Percentiles rank a stretch among this genome's conserved stretches.
Evolutionary conservation across 371 early-diverging fungal species (phyloP).

Genomic region (Rhizopus microsporus): DNA sequence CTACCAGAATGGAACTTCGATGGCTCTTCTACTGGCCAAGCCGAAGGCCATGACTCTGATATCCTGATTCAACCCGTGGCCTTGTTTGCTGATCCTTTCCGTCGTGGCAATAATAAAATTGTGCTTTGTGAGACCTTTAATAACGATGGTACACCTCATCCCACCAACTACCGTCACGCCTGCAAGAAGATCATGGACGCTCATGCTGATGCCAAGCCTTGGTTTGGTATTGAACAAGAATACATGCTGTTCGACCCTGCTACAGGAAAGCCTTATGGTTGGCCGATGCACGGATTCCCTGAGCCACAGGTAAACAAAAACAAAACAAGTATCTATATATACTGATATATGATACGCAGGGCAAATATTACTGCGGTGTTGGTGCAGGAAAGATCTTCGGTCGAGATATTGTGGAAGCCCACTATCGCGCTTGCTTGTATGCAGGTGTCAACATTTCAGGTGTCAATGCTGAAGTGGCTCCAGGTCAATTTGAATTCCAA

Average conservation of each 20-base stretch:
- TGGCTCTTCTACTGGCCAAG: constrained; percentile 65
- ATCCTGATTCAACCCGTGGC: constrained; percentile 58
- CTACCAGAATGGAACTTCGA: constrained; percentile 67
- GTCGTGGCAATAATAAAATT: constrained; percentile 62
- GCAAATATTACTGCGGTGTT: constrained; percentile 60
- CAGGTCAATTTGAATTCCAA: constrained; percentile 64
- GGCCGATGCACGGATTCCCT: constrained; percentile 63
- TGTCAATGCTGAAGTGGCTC: constrained; percentile 61
- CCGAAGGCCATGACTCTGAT: constrained; percentile 64
- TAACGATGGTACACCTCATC: constrained; percentile 60
- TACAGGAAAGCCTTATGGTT: constrained; percentile 54
- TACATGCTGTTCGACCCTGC: constrained; percentile 59
- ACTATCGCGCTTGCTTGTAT: constrained; percentile 59
- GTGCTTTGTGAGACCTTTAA: constrained; percentile 59
- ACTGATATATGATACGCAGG: constrained; percentile 21
- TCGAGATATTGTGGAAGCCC: constrained; percentile 67
- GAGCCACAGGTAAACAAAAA: constrained; percentile 36
- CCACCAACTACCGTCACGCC: constrained; percentile 54
- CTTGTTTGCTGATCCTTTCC: constrained; percentile 63
- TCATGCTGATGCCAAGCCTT: constrained; percentile 47
- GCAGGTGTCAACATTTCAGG: constrained; percentile 61
- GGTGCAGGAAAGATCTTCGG: constrained; percentile 55
- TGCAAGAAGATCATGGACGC: constrained; percentile 50
- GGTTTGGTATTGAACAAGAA: constrained; percentile 68
- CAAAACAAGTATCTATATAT: constrained; percentile 25